Evolutionary conservation across 768 basidiomycete genomes (phyloP).

Genomic region (Pleurotus salmoneostramineus): DNA sequence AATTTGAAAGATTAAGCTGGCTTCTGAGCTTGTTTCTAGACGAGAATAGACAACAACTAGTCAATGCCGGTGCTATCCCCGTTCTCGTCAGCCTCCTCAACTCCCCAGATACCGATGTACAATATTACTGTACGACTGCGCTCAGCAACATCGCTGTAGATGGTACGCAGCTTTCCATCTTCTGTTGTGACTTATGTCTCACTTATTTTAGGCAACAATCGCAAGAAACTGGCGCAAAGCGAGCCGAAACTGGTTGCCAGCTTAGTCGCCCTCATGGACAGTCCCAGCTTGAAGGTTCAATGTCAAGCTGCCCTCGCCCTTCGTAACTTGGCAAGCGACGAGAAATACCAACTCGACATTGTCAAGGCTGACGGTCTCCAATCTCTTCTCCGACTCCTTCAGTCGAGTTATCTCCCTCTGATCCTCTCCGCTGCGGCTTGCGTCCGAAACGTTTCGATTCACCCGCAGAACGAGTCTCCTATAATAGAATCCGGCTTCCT

Average conservation of each 20-base stretch:
- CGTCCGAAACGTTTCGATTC: conserved; percentile 98
- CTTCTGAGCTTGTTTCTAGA: conserved; percentile 41
- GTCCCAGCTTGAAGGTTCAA: conserved; percentile 95
- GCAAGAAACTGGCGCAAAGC: conserved; percentile 90
- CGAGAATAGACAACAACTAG: conserved; percentile 97
- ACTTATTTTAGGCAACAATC: conserved; percentile 52
- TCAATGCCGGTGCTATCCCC: conserved; percentile 97
- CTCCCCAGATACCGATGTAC: conserved; percentile 97
- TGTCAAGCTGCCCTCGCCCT: conserved; percentile 97
- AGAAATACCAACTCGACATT: conserved; percentile 98
- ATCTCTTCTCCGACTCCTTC: conserved; percentile 88
- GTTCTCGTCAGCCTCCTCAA: conserved; percentile 93
- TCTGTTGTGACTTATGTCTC: background rate
- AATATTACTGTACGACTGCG: conserved; percentile 99
- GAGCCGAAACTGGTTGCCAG: conserved; percentile 95
- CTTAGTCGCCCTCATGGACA: conserved; percentile 94
- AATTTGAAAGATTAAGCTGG: conserved; percentile 4
- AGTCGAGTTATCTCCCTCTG: conserved; percentile 95
- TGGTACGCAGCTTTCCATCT: conserved; percentile 36
- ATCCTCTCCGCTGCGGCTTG: conserved; percentile 98
- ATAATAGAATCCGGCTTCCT: conserved; percentile 99
- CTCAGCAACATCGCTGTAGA: conserved; percentile 98
- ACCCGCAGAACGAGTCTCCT: conserved; percentile 96
- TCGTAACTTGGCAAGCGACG: conserved; percentile 95
- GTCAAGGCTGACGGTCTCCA: conserved; percentile 93